Evolutionary conservation across 192 early-diverging fungal species (phyloP).

Genomic region (Entrophospora sp.): DNA sequence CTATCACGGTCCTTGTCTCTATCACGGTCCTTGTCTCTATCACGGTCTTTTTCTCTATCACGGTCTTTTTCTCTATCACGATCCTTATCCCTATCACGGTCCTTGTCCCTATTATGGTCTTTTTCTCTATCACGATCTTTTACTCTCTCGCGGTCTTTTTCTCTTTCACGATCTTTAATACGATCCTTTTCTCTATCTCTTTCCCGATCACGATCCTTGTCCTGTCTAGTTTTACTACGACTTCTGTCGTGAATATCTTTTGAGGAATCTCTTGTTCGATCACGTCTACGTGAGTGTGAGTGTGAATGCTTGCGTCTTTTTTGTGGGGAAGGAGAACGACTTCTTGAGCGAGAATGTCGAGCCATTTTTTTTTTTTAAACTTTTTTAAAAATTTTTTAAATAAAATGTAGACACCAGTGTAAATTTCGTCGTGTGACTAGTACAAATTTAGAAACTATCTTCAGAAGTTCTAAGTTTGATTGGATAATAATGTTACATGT

Average conservation of each 20-base stretch:
- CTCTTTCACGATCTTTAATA: slow-evolving; percentile 27
- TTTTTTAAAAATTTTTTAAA: no score
- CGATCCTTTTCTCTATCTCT: slow-evolving; percentile 18
- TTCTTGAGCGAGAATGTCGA: slow-evolving; percentile 14
- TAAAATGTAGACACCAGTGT: no score
- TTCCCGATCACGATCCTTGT: slow-evolving; percentile 23
- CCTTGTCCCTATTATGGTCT: slow-evolving; percentile 33
- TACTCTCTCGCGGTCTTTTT: slow-evolving; percentile 21
- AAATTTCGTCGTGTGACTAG: no score
- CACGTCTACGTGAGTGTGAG: slow-evolving; percentile 13
- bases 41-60: slow-evolving; percentile 25
- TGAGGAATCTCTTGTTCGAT: slow-evolving; percentile 21
- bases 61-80: slow-evolving; percentile 31
- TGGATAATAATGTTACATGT: no score
- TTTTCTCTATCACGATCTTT: slow-evolving; percentile 39
- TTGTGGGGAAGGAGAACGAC: slow-evolving; percentile 10
- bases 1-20: slow-evolving; percentile 20
- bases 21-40: no score
- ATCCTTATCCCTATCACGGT: slow-evolving; percentile 21
- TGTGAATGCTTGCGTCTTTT: slow-evolving; percentile 27
- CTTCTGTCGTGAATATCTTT: no score
- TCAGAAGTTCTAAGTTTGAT: no score
- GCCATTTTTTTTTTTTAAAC: slow-evolving; percentile 1
- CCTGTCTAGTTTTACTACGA: slow-evolving; percentile 19
- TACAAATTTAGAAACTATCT: no score